Evolutionary conservation across 2,329 filamentous ascomycete species (phyloP).

Genomic region (Rutstroemia sp.): DNA sequence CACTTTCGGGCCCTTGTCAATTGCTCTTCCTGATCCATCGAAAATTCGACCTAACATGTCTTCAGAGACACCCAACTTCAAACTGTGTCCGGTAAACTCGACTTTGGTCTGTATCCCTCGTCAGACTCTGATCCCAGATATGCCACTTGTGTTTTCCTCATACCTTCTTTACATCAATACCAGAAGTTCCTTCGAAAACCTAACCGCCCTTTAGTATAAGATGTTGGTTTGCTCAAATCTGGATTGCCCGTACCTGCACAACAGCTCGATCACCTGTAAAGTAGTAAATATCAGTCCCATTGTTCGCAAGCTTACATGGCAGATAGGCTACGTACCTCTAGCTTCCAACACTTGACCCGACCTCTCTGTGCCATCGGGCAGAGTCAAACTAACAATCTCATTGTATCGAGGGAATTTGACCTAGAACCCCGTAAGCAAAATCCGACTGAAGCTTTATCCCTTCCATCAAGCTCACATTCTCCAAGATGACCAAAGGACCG

Average conservation of each 20-base stretch:
- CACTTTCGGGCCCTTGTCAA: slow-evolving; percentile 98
- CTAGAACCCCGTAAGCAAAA: slow-evolving; percentile 38
- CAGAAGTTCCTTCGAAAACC: slow-evolving; percentile 95
- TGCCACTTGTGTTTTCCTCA: slow-evolving; percentile 12
- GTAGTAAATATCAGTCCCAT: slow-evolving; percentile 13
- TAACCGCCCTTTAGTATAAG: slow-evolving; percentile 35
- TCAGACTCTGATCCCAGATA: slow-evolving; percentile 11
- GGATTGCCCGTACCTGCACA: slow-evolving; percentile 64
- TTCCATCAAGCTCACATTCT: slow-evolving; percentile 63
- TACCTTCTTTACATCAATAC: slow-evolving; percentile 98
- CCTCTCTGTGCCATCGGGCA: slow-evolving; percentile 89
- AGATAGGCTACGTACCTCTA: slow-evolving; percentile 56
- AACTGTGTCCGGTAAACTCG: slow-evolving; percentile 91
- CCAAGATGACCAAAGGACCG: slow-evolving; percentile 92
- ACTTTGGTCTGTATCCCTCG: slow-evolving; percentile 67
- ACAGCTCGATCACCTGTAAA: slow-evolving; percentile 76
- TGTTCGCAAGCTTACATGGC: slow-evolving; percentile 5
- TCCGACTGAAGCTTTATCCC: not conserved
- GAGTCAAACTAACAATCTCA: slow-evolving; percentile 92
- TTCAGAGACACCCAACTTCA: slow-evolving; percentile 98
- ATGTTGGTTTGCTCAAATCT: not conserved
- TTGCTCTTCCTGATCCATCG: slow-evolving; percentile 93
- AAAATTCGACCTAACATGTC: slow-evolving; percentile 99
- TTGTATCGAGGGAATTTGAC: slow-evolving; percentile 98
- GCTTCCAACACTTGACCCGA: slow-evolving; percentile 96